These are phyloP conservation scores for Butyriboletus loyo DNA, from an alignment of 768 basidiomycete species.

Conservation along the genomic window DNA sequence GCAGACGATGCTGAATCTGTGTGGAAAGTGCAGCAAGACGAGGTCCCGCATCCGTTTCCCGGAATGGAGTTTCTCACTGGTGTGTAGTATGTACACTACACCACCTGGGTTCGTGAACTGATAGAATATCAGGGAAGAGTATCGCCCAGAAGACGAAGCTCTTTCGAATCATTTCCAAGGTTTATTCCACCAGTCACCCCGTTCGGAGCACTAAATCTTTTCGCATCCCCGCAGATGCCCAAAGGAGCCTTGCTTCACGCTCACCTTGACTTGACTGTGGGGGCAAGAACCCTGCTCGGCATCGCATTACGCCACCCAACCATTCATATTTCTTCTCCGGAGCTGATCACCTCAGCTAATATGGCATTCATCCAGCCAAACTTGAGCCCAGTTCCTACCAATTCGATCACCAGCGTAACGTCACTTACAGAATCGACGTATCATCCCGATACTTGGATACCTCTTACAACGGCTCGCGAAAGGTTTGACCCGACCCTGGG, in stretches of 20 bases:
- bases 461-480: slow-evolving; percentile 50
- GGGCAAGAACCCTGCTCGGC: slow-evolving; percentile 47
- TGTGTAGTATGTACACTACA: slow-evolving; percentile 37
- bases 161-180: slow-evolving; percentile 62
- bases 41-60: slow-evolving; percentile 62
- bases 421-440: slow-evolving; percentile 42
- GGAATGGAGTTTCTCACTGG: slow-evolving; percentile 80
- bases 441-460: slow-evolving; percentile 48
- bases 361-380: slow-evolving; percentile 47
- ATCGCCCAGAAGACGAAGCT: slow-evolving; percentile 61
- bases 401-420: slow-evolving; percentile 15
- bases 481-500: slow-evolving; percentile 51
- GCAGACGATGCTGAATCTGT: slow-evolving; percentile 49
- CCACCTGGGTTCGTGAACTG: neutral
- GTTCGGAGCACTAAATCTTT: neutral
- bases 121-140: slow-evolving; percentile 39
- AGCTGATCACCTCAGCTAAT: slow-evolving; percentile 39
- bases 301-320: slow-evolving; percentile 55
- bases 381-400: slow-evolving; percentile 47
- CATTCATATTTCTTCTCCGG: slow-evolving; percentile 54
- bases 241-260: slow-evolving; percentile 75
- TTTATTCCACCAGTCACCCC: slow-evolving; percentile 8
- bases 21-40: slow-evolving; percentile 56
- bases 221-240: slow-evolving; percentile 54
- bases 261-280: slow-evolving; percentile 73